Evolutionary conservation across 1,139 yeast species (phyloP), one percentile per base, ranked within the genome.

Genomic region (Magnusiomyces suaveolens): DNA sequence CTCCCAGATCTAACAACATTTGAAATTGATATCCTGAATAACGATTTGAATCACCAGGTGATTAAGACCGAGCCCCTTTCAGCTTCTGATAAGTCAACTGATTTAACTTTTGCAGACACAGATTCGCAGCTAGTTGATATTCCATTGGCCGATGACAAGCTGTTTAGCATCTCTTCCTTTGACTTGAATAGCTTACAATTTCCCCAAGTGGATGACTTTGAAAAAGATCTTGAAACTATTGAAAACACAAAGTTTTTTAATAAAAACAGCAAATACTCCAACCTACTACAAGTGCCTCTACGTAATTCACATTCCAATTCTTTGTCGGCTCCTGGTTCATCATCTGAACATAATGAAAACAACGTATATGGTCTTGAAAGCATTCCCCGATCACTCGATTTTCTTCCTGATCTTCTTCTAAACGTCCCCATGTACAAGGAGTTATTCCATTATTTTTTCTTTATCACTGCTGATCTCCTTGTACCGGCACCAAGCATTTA

Each of bases 401-500:
- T 84, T 1, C 67, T 82, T 21, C 88, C 89, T 0, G 83, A 81
- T 56, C 65, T 81, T 14, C 68, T 83, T 32, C 67, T 79, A 14
- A 76, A 77, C 54, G 83, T 81, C 2, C 84, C 87, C 0, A 76
- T 75, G 59, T 81, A 82, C 63, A 70, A 81, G 44, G 78, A 78
- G 54, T 71, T 83, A 24, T 80, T 85, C 70, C 81, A 81, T 59
- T 83, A 82, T 61, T 86, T 80, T 74, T 70, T 83, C 18, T 74
- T 79, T 54, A 79, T 81, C 14, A 85, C 87, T 0, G 79, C 89
- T 1, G 75, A 75, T 48, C 72, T 78, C 46, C 70, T 85, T 41
- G 88, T 84, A 3, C 92, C 94, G 0, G 84, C 87, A 0, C 88
- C 89, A 3, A 53, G 60, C 6, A 63, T 77, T 2, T 82, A 83